Evolutionary conservation across 257 asterid species (phyloP).

Genomic region (Nicotiana undulata): DNA sequence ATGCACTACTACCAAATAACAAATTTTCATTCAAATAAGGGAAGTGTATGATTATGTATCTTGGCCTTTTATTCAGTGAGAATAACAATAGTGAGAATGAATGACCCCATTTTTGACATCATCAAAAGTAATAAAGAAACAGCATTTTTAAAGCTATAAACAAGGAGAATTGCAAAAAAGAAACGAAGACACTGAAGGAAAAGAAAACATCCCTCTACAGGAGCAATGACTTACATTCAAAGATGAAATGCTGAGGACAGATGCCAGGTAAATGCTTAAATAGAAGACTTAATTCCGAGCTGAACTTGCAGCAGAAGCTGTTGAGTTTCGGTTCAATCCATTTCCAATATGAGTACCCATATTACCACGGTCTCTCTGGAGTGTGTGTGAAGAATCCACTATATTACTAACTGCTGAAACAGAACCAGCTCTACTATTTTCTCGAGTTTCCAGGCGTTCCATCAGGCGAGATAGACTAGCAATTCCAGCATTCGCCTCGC

Average conservation of each 20-base stretch:
- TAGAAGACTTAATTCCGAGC: conserved; percentile 25
- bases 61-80: neutral
- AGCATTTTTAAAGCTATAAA: neutral
- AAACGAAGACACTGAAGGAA: neutral
- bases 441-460: conserved; percentile 79
- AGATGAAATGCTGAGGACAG: conserved; percentile 59
- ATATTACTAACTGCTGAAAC: conserved; percentile 17
- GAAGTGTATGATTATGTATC: neutral
- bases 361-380: conserved; percentile 29
- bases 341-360: conserved; percentile 21
- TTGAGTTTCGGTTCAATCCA: conserved; percentile 21
- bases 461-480: conserved; percentile 83
- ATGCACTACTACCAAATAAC: neutral
- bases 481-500: conserved; percentile 72
- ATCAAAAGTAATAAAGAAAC: neutral
- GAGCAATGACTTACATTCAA: conserved; percentile 46
- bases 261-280: conserved; percentile 16
- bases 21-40: neutral
- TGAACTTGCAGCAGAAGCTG: conserved; percentile 46
- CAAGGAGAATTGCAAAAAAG: neutral
- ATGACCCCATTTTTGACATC: neutral
- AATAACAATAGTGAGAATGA: neutral
- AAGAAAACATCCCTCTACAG: conserved; percentile 6
- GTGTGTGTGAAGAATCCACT: conserved; percentile 29
- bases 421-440: conserved; percentile 23